These are phyloP conservation scores for Calamus simplicifolius DNA, from an alignment of 176 grass and related monocot genomes.

Conservation along the genomic window DNA sequence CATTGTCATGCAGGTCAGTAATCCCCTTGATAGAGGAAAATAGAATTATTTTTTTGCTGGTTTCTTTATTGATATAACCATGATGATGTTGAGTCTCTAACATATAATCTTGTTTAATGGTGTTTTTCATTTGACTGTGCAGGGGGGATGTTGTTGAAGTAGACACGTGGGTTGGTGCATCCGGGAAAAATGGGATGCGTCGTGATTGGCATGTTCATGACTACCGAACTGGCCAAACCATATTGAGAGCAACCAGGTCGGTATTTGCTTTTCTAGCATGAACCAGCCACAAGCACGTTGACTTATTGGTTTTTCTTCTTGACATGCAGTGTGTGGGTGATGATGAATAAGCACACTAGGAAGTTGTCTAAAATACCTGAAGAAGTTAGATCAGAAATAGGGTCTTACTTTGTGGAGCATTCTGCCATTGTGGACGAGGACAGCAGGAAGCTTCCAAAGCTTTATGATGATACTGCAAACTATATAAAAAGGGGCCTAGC, in stretches of 20 bases:
- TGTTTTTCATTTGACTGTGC: constrained; percentile 11
- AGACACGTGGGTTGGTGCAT: constrained; percentile 91
- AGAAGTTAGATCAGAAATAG: constrained; percentile 92
- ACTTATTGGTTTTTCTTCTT: constrained; percentile 7
- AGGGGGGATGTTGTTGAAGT: constrained; percentile 97
- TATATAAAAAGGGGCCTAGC: constrained; percentile 69
- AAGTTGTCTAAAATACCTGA: constrained; percentile 86
- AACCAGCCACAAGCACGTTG: neutral
- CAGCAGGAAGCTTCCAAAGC: constrained; percentile 54
- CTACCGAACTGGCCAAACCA: constrained; percentile 67
- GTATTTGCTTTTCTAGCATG: constrained; percentile 4
- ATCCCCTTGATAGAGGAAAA: too few species aligned
- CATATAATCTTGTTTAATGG: too few species aligned
- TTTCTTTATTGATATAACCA: too few species aligned
- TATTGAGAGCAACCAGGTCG: constrained; percentile 89
- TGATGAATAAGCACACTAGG: constrained; percentile 97
- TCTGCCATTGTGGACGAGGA: constrained; percentile 61
- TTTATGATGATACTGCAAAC: constrained; percentile 34
- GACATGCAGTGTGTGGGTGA: constrained; percentile 83
- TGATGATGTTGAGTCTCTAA: too few species aligned
- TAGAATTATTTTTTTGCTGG: too few species aligned
- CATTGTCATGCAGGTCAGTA: too few species aligned
- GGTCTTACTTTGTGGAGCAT: constrained; percentile 57
- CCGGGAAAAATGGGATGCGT: constrained; percentile 98
- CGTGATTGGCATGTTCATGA: constrained; percentile 95